Conservation (phyloP, 2,329 filamentous ascomycete species). For the Paecilomyces dactylethromorphus region DNA sequence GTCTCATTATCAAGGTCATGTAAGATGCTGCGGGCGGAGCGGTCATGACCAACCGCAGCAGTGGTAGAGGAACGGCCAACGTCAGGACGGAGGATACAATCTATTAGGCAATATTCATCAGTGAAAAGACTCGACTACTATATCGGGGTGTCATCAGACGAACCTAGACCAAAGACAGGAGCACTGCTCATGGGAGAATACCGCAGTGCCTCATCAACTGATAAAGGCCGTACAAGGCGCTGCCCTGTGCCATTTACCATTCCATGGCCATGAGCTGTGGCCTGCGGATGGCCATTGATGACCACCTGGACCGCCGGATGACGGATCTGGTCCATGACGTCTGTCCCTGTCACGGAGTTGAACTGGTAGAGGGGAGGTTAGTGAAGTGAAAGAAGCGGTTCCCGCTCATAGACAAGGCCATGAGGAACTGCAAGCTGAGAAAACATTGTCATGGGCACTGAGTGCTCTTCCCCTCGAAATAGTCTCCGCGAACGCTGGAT, state of each 20-base stretch:
- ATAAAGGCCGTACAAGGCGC: slow-evolving; percentile 29
- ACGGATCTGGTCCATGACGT: slow-evolving; percentile 34
- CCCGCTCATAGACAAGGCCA: neutral
- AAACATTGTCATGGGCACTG: slow-evolving; percentile 23
- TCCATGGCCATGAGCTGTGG: slow-evolving; percentile 14
- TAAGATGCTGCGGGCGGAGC: slow-evolving; percentile 48
- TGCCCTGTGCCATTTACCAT: slow-evolving; percentile 18
- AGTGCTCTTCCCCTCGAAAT: neutral
- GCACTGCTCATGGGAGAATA: slow-evolving; percentile 46
- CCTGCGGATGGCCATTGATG: slow-evolving; percentile 29
- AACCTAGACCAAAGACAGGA: slow-evolving; percentile 40
- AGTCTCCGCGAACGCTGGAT: neutral
- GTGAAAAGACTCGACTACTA: slow-evolving; percentile 11
- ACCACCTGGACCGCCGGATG: slow-evolving; percentile 36
- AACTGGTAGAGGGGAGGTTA: slow-evolving; percentile 12
- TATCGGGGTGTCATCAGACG: slow-evolving; percentile 8
- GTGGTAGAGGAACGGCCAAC: slow-evolving; percentile 35
- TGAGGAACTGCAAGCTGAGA: neutral
- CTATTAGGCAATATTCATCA: slow-evolving; percentile 18
- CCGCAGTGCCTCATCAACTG: slow-evolving; percentile 42
- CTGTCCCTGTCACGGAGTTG: slow-evolving; percentile 13
- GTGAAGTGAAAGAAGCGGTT: slow-evolving; percentile 4
- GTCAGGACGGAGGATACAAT: slow-evolving; percentile 36
- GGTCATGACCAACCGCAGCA: slow-evolving; percentile 41
- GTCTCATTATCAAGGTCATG: slow-evolving; percentile 68